These are phyloP conservation scores for Claviceps paspali DNA, from an alignment of 2,329 filamentous ascomycete species.

Conservation along the genomic window DNA sequence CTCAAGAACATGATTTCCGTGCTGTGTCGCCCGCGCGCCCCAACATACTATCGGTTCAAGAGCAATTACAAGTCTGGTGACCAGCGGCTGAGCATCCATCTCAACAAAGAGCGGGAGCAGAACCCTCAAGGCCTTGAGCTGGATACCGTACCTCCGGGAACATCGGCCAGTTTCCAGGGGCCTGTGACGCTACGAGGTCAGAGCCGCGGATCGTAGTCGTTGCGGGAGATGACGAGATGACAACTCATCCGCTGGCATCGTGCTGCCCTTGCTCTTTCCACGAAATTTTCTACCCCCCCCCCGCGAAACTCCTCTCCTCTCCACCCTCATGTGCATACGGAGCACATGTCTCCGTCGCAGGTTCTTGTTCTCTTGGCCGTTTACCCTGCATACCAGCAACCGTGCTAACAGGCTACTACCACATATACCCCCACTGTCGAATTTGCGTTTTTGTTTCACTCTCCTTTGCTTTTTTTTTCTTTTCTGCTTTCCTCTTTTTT, in stretches of 20 bases:
- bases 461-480: not conserved
- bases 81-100: constrained; percentile 54
- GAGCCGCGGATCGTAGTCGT: constrained; percentile 8
- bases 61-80: constrained; percentile 61
- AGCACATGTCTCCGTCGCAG: no score
- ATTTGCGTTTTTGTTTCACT: not conserved
- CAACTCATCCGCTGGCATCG: no score
- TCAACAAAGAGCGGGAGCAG: constrained; percentile 26
- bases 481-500: no score
- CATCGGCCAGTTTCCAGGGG: constrained; percentile 35
- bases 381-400: no score
- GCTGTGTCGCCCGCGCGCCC: constrained; percentile 66
- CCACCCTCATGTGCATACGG: no score
- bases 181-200: constrained; percentile 30
- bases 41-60: constrained; percentile 85
- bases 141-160: constrained; percentile 41
- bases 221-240: not conserved
- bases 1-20: constrained; percentile 70
- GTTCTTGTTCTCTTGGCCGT: no score
- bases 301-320: no score
- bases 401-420: no score
- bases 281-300: no score
- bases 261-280: no score
- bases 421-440: no score
- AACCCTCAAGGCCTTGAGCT: constrained; percentile 52